Evolutionary conservation across 176 grass and related monocot genomes (phyloP), one percentile per base, ranked within the genome.

Genomic region (Raddia distichophylla): DNA sequence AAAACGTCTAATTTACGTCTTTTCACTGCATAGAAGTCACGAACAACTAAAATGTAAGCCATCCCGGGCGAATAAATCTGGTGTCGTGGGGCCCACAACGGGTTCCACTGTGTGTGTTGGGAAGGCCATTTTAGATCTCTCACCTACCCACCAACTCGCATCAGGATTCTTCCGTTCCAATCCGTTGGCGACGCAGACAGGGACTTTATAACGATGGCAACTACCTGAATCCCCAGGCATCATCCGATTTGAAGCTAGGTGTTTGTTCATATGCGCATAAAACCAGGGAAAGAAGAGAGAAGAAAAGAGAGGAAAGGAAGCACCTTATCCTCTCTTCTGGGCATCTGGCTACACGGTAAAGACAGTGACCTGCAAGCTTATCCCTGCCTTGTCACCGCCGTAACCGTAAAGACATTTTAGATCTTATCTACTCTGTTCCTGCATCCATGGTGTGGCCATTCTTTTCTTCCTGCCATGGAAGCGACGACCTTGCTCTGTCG

Each of bases 311-410:
- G 4, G 37, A 40, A 40, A n/a, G 4, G 14, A 15, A 15, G 19
- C 57, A 18, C 44, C 82, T 85, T 85, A 80, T 89, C 76, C 55
- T 64, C 76, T 85, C 14, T 34, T 40, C 37, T 40, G 37, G 37
- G 37, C 37, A 3, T 14, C 12, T 7, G 27, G 27, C 27, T 33
- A 63, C 6, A 63, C 3, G 27, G 60, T 6, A 1, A 35, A 8
- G 76, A 67, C 19, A 66, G 68, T 43, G 81, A 75, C 87, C 10
- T 13, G 59, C 66, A 37, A 72, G 77, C 77, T 85, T 89, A 89
- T 89, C 87, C 11, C 62, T 60, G 18, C 71, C 82, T 49, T 55
- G 80, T 66, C 87, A 63, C 82, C 61, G 70, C 71, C 70, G 87
- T 81, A 71, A 27, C 27, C 27, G 27, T 27, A 27, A 27, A 27